Conservation (phyloP, 495 filamentous ascomycete species). For the Talaromyces wortmannii region DNA sequence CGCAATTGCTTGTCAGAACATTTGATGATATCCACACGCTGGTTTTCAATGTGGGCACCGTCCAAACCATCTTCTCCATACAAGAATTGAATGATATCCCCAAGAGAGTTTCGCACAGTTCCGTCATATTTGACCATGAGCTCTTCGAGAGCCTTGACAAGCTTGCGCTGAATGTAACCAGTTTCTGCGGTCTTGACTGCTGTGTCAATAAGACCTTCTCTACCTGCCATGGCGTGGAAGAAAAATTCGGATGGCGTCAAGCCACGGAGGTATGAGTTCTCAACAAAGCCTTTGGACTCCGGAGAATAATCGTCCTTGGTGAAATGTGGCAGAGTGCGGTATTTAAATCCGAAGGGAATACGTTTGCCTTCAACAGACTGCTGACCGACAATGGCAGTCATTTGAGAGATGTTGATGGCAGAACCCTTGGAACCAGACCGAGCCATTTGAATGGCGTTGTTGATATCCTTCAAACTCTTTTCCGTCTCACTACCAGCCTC, state of each 20-base stretch:
- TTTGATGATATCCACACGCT: slow-evolving; percentile 77
- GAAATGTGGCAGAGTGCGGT: slow-evolving; percentile 94
- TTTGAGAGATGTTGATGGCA: slow-evolving; percentile 98
- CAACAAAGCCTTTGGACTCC: slow-evolving; percentile 94
- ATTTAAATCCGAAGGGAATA: slow-evolving; percentile 99
- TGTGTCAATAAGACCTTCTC: slow-evolving; percentile 99
- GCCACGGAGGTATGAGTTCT: slow-evolving; percentile 97
- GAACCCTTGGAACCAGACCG: slow-evolving; percentile 95
- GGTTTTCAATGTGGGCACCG: slow-evolving; percentile 82
- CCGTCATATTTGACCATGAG: slow-evolving; percentile 97
- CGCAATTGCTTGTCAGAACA: slow-evolving; percentile 68
- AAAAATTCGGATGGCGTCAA: slow-evolving; percentile 96
- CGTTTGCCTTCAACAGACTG: slow-evolving; percentile 98
- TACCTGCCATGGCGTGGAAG: slow-evolving; percentile 99
- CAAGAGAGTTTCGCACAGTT: slow-evolving; percentile 92
- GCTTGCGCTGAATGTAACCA: slow-evolving; percentile 95
- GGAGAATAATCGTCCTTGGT: slow-evolving; percentile 98
- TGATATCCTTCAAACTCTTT: slow-evolving; percentile 85
- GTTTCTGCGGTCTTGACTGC: slow-evolving; percentile 99
- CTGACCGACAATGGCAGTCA: slow-evolving; percentile 95
- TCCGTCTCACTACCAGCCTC: slow-evolving; percentile 88
- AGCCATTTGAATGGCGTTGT: slow-evolving; percentile 95
- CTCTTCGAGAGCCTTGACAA: slow-evolving; percentile 97
- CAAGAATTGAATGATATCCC: slow-evolving; percentile 94
- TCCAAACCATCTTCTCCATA: slow-evolving; percentile 98